phyloP scores from a whole-genome alignment of 495 filamentous ascomycete species.

The Penicillium robsamsonii region DNA sequence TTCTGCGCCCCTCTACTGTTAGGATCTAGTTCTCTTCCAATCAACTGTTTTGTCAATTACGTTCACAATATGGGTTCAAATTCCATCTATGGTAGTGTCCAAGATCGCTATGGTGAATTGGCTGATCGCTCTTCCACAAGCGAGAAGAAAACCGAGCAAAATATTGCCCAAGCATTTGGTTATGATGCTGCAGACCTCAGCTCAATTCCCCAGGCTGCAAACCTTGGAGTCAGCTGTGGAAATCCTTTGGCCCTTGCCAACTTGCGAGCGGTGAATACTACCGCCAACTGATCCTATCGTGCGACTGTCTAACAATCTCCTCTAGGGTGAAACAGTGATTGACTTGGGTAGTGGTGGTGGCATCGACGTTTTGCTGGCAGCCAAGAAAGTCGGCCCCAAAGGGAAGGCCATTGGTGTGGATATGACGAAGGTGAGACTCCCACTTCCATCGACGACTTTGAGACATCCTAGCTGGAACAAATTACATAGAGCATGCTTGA shows the following conservation, averaged over 20 bases:
- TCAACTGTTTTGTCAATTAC: not conserved
- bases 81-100: constrained; percentile 15
- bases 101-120: constrained; percentile 17
- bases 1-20: not conserved
- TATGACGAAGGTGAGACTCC: constrained; percentile 55
- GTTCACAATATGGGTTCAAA: not conserved
- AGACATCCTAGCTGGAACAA: not conserved
- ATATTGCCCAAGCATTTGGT: constrained; percentile 59
- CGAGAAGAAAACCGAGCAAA: constrained; percentile 27
- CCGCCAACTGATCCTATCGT: not conserved
- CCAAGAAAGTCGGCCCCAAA: constrained; percentile 51
- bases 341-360: constrained; percentile 64
- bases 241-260: constrained; percentile 59
- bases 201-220: constrained; percentile 54
- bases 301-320: not conserved
- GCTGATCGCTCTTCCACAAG: constrained; percentile 4
- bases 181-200: constrained; percentile 55
- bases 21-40: not conserved
- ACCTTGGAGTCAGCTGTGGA: constrained; percentile 66
- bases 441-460: too few species aligned
- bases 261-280: constrained; percentile 43
- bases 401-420: constrained; percentile 63
- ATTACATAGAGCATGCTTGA: constrained; percentile 56
- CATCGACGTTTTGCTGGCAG: constrained; percentile 63
- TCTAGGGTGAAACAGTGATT: constrained; percentile 60